Conservation (phyloP, 371 early-diverging fungal species). For the Conidiobolus incongruus region DNA sequence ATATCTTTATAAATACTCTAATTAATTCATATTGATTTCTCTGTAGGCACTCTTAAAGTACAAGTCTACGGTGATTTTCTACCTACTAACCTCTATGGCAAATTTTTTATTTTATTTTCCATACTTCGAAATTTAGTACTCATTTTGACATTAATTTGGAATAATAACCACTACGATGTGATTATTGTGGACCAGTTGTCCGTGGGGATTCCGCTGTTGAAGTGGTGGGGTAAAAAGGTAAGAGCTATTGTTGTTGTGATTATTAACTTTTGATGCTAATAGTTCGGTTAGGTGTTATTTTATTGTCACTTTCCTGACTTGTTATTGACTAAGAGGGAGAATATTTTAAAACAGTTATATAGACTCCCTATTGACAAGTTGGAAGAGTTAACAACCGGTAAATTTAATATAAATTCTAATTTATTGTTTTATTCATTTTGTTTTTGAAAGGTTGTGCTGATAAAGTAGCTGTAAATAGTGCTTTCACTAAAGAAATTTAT, state of each 20-base stretch:
- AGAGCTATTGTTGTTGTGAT: conserved; percentile 4
- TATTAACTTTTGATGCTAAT: background rate
- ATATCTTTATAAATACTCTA: background rate
- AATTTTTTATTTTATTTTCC: conserved; percentile 59
- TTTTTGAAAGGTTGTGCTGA: conserved; percentile 49
- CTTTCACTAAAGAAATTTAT: conserved; percentile 67
- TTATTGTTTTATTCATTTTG: background rate
- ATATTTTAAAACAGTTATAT: conserved; percentile 43
- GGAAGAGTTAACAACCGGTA: conserved; percentile 71
- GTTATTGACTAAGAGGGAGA: conserved; percentile 38
- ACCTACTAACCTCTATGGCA: conserved; percentile 41
- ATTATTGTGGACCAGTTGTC: conserved; percentile 84
- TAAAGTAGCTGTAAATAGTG: conserved; percentile 70
- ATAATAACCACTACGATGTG: conserved; percentile 34
- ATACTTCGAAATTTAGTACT: conserved; percentile 52
- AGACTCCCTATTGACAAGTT: conserved; percentile 57
- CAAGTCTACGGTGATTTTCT: conserved; percentile 37
- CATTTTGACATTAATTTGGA: conserved; percentile 18
- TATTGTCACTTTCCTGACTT: conserved; percentile 95
- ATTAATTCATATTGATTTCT: background rate
- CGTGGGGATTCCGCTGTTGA: conserved; percentile 56
- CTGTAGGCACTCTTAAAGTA: conserved; percentile 44
- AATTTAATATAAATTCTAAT: background rate
- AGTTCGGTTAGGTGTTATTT: conserved; percentile 40
- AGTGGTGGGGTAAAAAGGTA: conserved; percentile 32